A percentile compares a stretch with the other conserved stretches of the same genome.
phyloP scores from a whole-genome alignment of 345 rosid species.

The Salix udensis region DNA sequence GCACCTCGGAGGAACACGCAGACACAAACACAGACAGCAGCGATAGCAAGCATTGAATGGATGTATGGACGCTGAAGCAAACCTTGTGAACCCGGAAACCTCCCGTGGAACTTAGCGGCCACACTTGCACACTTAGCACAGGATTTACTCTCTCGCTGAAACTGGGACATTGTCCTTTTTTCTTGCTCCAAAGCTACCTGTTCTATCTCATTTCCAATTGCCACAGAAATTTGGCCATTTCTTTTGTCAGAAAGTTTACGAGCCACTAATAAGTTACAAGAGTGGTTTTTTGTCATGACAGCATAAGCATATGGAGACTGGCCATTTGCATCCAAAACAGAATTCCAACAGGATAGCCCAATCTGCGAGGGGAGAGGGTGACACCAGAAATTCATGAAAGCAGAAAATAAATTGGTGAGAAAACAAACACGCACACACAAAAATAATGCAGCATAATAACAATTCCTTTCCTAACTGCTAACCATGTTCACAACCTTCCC shows the following conservation, averaged over 20 bases:
- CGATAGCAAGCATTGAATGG: slow-evolving; percentile 82
- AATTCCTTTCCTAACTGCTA: background rate
- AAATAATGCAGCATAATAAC: background rate
- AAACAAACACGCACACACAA: background rate
- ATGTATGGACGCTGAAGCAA: slow-evolving; percentile 70
- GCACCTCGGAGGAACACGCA: slow-evolving; percentile 71
- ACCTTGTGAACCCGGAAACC: slow-evolving; percentile 46
- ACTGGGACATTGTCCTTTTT: slow-evolving; percentile 8
- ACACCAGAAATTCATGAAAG: background rate
- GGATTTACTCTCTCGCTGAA: slow-evolving; percentile 29
- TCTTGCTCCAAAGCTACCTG: slow-evolving; percentile 24
- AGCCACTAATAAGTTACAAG: slow-evolving; percentile 61
- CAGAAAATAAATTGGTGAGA: background rate
- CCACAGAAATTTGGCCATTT: slow-evolving; percentile 65
- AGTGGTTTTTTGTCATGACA: slow-evolving; percentile 53
- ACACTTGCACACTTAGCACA: slow-evolving; percentile 57
- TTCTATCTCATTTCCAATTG: slow-evolving; percentile 43
- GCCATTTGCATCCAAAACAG: slow-evolving; percentile 52
- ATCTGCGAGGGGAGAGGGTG: slow-evolving; percentile 33
- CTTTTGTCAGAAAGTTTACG: slow-evolving; percentile 60
- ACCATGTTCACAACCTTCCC: background rate
- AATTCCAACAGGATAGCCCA: slow-evolving; percentile 66
- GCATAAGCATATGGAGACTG: slow-evolving; percentile 68
- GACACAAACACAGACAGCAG: slow-evolving; percentile 90
- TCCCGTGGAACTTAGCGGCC: slow-evolving; percentile 44